Evolutionary conservation across 306 rosid genomes (phyloP), one percentile per base, ranked within the genome.

Genomic region (Quercus aquifolioides): DNA sequence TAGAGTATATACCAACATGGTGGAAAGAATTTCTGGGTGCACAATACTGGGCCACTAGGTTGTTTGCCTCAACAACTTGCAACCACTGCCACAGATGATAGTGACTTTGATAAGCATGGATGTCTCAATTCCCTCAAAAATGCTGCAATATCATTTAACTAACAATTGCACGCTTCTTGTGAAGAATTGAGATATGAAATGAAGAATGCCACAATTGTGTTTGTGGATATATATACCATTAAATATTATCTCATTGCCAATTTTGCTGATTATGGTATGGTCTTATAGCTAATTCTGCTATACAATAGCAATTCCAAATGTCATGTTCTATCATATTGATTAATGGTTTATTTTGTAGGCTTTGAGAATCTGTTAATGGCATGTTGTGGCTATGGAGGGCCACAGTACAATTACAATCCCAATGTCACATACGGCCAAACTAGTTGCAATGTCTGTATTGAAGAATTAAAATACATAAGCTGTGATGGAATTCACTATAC

Each of bases 401-500:
- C 79, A 2, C 87, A 84, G 6, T 64, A 76, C 81, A 84, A 84
- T 81, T 84, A 71, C 68, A 49, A 71, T 31, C 67, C 26, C 20
- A 76, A 52, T 35, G 18, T 55, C 15, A 57, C 82, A 9, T 73
- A 84, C 19, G 84, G 79, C 14, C 68, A 56, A 3, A 35, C 82
- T 6, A 74, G 82, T 12, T 84, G 5, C 77, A 69, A 77, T 10
- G 46, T 74, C 6, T 80, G 85, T 74, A 52, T 9, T 5, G 82
- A 80, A 38, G 82, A 81, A 28, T 73, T 77, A 14, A 84, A 73
- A 51, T 80, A 76, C 54, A 33, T 80, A 65, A 84, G 82, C 57
- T 84, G 82, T 82, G 84, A 80, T 74, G 84, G 87, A 73, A 79
- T 76, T 67, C 84, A 73, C 82, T 76, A 80, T 6, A 62, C 84